A percentile compares a stretch with the other conserved stretches of the same genome.
phyloP scores from a whole-genome alignment of 306 rosid genomes.

The Aeschynomene evenia region DNA sequence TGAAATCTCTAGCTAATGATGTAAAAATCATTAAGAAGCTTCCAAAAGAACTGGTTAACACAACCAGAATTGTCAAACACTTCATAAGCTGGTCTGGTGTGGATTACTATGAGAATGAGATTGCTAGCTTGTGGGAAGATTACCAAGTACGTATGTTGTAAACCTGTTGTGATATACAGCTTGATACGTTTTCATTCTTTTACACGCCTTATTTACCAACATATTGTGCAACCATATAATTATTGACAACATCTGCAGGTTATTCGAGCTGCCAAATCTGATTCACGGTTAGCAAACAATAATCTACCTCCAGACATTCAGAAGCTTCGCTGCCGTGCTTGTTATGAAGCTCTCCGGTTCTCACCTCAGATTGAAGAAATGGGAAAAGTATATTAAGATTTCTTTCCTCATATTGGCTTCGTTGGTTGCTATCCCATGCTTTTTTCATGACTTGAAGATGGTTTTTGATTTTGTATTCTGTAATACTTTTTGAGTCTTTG shows the following conservation, averaged over 20 bases:
- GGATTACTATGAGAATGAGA: constrained; percentile 81
- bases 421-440: constrained; percentile 23
- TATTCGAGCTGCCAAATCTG: constrained; percentile 92
- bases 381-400: constrained; percentile 66
- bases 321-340: constrained; percentile 94
- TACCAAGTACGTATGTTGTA: constrained; percentile 55
- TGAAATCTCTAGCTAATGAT: constrained; percentile 71
- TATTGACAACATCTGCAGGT: constrained; percentile 45
- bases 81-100: constrained; percentile 96
- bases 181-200: background rate
- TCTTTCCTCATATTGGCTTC: constrained; percentile 29
- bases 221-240: constrained; percentile 23
- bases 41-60: constrained; percentile 57
- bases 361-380: constrained; percentile 81
- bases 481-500: constrained; percentile 23
- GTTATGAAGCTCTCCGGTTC: constrained; percentile 87
- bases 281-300: constrained; percentile 92
- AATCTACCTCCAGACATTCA: constrained; percentile 82
- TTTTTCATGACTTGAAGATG: background rate
- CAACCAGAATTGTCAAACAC: constrained; percentile 60
- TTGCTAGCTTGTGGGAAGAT: constrained; percentile 80
- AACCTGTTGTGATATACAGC: constrained; percentile 26
- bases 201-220: background rate
- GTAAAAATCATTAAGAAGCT: constrained; percentile 71
- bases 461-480: constrained; percentile 10